phyloP scores from a whole-genome alignment of 2,329 filamentous ascomycete species.

The Cladophialophora carrionii region DNA sequence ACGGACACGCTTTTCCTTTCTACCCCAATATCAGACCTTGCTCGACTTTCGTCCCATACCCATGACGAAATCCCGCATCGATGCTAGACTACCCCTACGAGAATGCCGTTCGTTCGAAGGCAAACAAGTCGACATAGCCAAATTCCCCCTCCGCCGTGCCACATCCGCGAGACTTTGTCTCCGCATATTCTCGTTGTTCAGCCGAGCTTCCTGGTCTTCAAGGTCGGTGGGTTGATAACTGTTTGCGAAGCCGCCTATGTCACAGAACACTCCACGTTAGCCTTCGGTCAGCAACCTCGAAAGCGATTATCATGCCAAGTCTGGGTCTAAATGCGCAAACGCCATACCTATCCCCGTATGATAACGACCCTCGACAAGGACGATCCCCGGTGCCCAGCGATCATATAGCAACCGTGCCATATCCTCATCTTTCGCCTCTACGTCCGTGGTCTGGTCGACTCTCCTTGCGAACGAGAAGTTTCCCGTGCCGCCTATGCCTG shows the following conservation, averaged over 20 bases:
- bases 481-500: constrained; percentile 28
- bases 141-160: constrained; percentile 15
- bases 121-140: not conserved
- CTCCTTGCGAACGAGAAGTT: constrained; percentile 22
- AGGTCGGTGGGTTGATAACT: constrained; percentile 33
- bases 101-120: constrained; percentile 11
- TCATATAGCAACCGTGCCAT: constrained; percentile 80
- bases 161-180: constrained; percentile 21
- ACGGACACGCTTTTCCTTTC: not conserved
- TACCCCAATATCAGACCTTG: constrained; percentile 13
- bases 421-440: constrained; percentile 46
- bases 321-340: not conserved
- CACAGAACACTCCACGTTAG: not conserved
- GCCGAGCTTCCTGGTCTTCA: constrained; percentile 41
- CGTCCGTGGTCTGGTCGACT: constrained; percentile 57
- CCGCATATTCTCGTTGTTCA: constrained; percentile 39
- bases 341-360: constrained; percentile 50
- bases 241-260: constrained; percentile 39
- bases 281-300: not conserved
- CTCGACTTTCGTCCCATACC: constrained; percentile 13
- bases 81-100: constrained; percentile 23
- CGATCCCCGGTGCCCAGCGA: constrained; percentile 60
- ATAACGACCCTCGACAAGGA: constrained; percentile 45
- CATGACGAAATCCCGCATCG: constrained; percentile 25
- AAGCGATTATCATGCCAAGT: not conserved